A percentile compares a stretch with the other conserved stretches of the same genome.
Conservation (phyloP, 306 rosid species). For the Dalbergia cultrata region DNA sequence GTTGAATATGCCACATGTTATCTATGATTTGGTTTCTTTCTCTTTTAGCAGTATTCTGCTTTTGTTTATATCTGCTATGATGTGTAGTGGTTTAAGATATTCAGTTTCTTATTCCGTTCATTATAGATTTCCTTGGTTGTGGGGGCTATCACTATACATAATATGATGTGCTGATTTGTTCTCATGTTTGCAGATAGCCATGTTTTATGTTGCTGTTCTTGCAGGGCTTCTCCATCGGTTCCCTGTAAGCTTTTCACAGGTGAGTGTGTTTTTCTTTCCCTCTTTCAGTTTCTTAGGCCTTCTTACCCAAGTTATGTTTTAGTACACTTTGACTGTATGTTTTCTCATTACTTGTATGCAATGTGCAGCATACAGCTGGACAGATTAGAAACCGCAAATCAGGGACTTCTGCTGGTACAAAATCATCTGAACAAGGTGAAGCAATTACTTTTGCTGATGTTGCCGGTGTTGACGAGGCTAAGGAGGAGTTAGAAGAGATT, state of each 20-base stretch:
- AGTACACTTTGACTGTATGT: constrained; percentile 21
- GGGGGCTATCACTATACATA: background rate
- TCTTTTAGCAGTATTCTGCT: constrained; percentile 14
- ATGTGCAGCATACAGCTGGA: constrained; percentile 83
- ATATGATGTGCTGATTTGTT: constrained; percentile 44
- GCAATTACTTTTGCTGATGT: constrained; percentile 90
- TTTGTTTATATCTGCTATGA: constrained; percentile 37
- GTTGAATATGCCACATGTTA: constrained; percentile 24
- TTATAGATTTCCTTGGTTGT: constrained; percentile 7
- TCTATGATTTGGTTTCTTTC: background rate
- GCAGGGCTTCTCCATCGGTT: constrained; percentile 90
- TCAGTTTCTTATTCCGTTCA: constrained; percentile 28
- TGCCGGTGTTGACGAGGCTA: constrained; percentile 99
- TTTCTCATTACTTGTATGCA: constrained; percentile 54
- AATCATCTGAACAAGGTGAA: constrained; percentile 88
- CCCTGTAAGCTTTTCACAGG: constrained; percentile 93
- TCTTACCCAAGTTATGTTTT: constrained; percentile 29
- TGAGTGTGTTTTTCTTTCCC: constrained; percentile 42
- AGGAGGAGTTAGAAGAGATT: constrained; percentile 98
- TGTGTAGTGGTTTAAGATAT: constrained; percentile 20
- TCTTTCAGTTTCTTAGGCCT: constrained; percentile 24
- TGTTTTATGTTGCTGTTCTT: constrained; percentile 89
- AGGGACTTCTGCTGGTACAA: constrained; percentile 77
- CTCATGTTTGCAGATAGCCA: constrained; percentile 71
- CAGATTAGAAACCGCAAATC: constrained; percentile 90